A percentile compares a stretch with the other conserved stretches of the same genome.
These are phyloP conservation scores for Eucalyptus erythrocorys DNA, from an alignment of 345 rosid genomes.

Conservation along the genomic window DNA sequence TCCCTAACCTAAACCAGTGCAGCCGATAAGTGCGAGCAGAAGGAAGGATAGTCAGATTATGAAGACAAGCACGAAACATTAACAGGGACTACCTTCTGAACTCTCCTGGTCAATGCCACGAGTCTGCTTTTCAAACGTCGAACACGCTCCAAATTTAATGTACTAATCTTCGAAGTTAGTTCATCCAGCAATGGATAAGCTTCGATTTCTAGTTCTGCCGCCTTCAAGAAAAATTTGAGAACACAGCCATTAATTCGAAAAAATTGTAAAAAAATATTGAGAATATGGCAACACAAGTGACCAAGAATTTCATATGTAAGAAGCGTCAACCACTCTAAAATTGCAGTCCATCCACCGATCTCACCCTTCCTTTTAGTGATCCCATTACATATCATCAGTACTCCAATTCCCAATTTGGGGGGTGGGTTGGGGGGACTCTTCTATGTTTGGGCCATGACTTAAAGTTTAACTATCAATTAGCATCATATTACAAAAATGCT, in stretches of 20 bases:
- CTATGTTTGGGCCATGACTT: background rate
- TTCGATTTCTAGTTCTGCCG: constrained; percentile 95
- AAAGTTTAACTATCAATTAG: background rate
- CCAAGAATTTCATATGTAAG: background rate
- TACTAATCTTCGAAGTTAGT: constrained; percentile 92
- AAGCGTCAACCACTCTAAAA: background rate
- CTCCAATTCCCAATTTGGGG: background rate
- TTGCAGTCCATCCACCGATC: background rate
- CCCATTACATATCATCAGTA: background rate
- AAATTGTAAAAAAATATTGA: background rate
- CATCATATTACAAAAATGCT: background rate
- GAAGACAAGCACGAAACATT: background rate
- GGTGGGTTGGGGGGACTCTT: background rate
- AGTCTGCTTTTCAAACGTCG: constrained; percentile 97
- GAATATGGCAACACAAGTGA: background rate
- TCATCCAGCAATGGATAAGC: constrained; percentile 95
- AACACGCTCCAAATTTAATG: constrained; percentile 84
- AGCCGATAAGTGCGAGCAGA: background rate
- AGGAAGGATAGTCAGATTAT: background rate
- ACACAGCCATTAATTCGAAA: background rate
- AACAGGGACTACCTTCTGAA: constrained; percentile 57
- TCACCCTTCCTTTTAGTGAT: background rate
- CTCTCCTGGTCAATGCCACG: constrained; percentile 86
- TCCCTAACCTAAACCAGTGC: constrained; percentile 54
- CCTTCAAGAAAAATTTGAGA: constrained; percentile 36